Evolutionary conservation across 2,329 filamentous ascomycete genomes (phyloP), one percentile per base, ranked within the genome.

Genomic region (Pezicula neosporulosa): DNA sequence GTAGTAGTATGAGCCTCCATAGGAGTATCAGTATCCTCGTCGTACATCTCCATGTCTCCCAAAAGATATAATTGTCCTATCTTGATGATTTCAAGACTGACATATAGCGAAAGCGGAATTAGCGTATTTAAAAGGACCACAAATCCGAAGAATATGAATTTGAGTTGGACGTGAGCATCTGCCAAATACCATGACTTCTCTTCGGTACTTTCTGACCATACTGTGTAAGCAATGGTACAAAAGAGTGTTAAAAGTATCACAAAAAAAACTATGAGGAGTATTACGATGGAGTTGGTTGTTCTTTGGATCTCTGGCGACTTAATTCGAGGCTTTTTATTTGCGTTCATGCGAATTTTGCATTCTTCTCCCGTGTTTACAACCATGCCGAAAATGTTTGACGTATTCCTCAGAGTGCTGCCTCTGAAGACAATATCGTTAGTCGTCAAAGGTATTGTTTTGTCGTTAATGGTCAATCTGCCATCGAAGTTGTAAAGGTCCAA

Each of bases 311-410:
- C 81, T 1, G 92, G 92, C 5, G 87, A 87, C 70, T 97, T 97
- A 65, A 92, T 90, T 36, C 85, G 83, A 21, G 90, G 88, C 57
- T 93, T 90, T 65, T 92, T 94, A 73, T 92, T 93, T 47, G 91
- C 89, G 63, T 97, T 97, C 91, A 97, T 96, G 39, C 92, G 87
- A 57, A 96, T 97, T 70, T 96, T 96, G 76, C 90, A 96, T 71
- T 97, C 92, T 68, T 96, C 91, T 44, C 90, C 90, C 4, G 87
- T 88, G 69, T 96, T 96, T 63, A 96, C 85, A 39, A 96, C 87
- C 63, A 96, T 81, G 9, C 90, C 91, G 44, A 90, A 75, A 5
- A 84, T 86, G 52, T 78, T 76, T 3, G 78, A 75, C 0, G 80
- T 89, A 67, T 87, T 97, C 48, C 92, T 81, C 48, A 97, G 68